Evolutionary conservation across 768 basidiomycete genomes (phyloP).

Genomic region (Suillus tomentosus): DNA sequence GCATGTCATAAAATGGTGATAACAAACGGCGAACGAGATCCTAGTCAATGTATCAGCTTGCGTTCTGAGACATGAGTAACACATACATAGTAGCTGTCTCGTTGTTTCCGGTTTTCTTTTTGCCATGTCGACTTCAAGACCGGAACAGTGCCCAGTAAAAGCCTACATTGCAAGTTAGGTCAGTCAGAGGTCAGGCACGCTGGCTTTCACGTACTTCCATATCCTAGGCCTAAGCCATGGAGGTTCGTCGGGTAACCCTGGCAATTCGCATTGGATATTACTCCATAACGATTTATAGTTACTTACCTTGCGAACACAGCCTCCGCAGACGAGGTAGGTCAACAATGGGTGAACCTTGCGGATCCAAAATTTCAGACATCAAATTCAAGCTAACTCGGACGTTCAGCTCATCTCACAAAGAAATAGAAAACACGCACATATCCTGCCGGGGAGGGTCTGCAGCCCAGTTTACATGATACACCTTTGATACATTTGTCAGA

Average conservation of each 20-base stretch:
- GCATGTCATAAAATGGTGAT: conserved; percentile 48
- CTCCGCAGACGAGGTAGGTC: conserved; percentile 57
- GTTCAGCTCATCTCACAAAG: conserved; percentile 8
- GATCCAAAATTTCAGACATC: conserved; percentile 64
- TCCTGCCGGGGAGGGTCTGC: conserved; percentile 64
- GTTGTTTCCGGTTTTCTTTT: conserved; percentile 56
- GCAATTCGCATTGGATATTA: background rate
- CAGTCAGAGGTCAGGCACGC: conserved; percentile 11
- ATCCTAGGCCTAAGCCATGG: conserved; percentile 74
- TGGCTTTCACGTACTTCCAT: conserved; percentile 61
- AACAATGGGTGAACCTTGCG: conserved; percentile 47
- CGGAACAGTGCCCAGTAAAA: conserved; percentile 67
- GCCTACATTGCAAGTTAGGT: conserved; percentile 35
- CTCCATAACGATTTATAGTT: background rate
- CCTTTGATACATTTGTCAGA: conserved; percentile 53
- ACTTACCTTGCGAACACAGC: conserved; percentile 63
- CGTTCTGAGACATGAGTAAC: background rate
- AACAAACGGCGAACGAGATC: conserved; percentile 69
- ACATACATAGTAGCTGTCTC: conserved; percentile 74
- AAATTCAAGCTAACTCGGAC: conserved; percentile 34
- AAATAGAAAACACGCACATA: conserved; percentile 44
- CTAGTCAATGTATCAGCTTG: conserved; percentile 37
- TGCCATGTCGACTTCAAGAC: conserved; percentile 58
- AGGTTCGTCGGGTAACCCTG: conserved; percentile 76
- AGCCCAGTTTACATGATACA: conserved; percentile 58